These are phyloP conservation scores for Adansonia gregorii DNA, from an alignment of 441 rosid genomes.

Conservation along the genomic window DNA sequence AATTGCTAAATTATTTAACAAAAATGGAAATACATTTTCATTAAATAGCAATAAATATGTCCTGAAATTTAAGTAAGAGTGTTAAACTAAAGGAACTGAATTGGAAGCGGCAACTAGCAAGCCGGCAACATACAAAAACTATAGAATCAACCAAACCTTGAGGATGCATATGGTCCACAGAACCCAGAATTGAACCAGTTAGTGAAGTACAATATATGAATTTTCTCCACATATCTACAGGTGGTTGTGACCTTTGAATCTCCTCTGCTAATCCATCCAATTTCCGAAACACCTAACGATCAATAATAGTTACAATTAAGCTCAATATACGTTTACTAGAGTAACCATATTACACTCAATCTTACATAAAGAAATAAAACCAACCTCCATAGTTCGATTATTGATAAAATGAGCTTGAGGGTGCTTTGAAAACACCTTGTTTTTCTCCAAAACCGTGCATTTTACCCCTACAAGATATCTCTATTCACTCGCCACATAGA, in stretches of 20 bases:
- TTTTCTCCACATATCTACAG: conserved; percentile 89
- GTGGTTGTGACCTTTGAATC: conserved; percentile 81
- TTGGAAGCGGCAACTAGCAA: conserved; percentile 3
- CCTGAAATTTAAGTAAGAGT: not conserved
- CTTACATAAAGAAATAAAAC: conserved; percentile 26
- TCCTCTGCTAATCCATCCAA: conserved; percentile 86
- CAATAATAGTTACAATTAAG: conserved; percentile 16
- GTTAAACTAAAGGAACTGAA: conserved; percentile 3
- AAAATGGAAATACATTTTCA: not conserved
- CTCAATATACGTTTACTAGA: not conserved
- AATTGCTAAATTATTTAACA: not conserved
- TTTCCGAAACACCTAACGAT: conserved; percentile 68
- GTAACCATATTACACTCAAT: not conserved
- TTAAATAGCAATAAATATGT: conserved; percentile 10
- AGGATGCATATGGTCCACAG: conserved; percentile 96
- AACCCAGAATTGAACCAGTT: conserved; percentile 82
- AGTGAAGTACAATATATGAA: conserved; percentile 90
- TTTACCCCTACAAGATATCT: conserved; percentile 59
- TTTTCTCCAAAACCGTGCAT: conserved; percentile 83
- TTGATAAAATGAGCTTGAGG: conserved; percentile 99
- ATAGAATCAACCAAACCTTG: conserved; percentile 59
- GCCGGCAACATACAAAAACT: not conserved
- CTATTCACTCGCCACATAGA: not conserved
- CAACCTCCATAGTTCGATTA: conserved; percentile 95
- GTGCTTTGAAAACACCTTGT: conserved; percentile 64